Conservation (phyloP, 441 rosid genomes). For the Brassica hybrid region DNA sequence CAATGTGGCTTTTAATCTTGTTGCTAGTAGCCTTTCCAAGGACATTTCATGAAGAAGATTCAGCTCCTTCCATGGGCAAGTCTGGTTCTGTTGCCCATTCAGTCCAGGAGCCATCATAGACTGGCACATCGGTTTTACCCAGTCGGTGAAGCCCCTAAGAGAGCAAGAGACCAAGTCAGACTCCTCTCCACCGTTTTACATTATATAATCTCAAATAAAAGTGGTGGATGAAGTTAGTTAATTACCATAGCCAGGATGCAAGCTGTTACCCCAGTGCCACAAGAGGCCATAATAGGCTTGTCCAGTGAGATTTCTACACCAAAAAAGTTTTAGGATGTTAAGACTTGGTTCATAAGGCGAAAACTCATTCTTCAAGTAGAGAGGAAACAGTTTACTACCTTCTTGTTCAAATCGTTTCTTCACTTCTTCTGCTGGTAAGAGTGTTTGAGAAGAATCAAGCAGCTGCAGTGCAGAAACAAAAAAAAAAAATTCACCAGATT, state of each 20-base stretch:
- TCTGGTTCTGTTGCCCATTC: slow-evolving; percentile 86
- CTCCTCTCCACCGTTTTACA: not conserved
- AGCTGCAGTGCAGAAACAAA: slow-evolving; percentile 54
- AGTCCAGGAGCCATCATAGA: slow-evolving; percentile 93
- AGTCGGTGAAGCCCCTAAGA: slow-evolving; percentile 84
- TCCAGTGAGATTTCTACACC: slow-evolving; percentile 50
- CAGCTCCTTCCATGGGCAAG: slow-evolving; percentile 52
- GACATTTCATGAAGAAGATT: slow-evolving; percentile 32
- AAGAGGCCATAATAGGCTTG: slow-evolving; percentile 67
- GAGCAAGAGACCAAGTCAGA: slow-evolving; percentile 4
- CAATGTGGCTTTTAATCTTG: slow-evolving; percentile 20
- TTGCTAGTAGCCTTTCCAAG: not conserved
- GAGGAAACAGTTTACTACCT: slow-evolving; percentile 53
- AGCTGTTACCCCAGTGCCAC: slow-evolving; percentile 95
- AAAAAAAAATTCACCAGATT: not conserved
- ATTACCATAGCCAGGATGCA: slow-evolving; percentile 82
- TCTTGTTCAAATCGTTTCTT: slow-evolving; percentile 77
- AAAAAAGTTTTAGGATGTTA: not conserved
- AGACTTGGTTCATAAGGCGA: not conserved
- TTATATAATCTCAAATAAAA: not conserved
- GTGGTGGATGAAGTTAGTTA: not conserved
- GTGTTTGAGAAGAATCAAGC: slow-evolving; percentile 74
- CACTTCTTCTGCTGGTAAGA: slow-evolving; percentile 74
- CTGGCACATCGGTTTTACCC: slow-evolving; percentile 76
- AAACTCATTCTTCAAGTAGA: not conserved